Evolutionary conservation across 768 basidiomycete genomes (phyloP).

Genomic region (Lentinula edodes): DNA sequence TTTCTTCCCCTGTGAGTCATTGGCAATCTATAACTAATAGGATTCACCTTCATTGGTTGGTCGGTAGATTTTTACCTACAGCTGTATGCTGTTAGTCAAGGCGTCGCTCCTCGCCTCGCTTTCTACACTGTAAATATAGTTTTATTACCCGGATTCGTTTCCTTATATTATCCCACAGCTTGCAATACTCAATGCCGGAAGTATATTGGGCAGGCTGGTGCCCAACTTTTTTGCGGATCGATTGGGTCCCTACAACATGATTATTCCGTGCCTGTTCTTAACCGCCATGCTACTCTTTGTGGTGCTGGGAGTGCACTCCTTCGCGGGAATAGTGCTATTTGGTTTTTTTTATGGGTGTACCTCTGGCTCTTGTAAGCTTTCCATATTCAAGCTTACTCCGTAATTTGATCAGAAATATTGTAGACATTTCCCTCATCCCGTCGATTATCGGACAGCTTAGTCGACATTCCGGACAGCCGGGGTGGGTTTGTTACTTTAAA

Average conservation of each 20-base stretch:
- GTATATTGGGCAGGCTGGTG: constrained; percentile 41
- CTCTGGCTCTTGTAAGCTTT: constrained; percentile 44
- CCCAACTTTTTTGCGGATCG: constrained; percentile 52
- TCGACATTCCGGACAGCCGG: neutral
- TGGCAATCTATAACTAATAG: neutral
- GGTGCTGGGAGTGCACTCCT: constrained; percentile 36
- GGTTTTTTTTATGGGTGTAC: constrained; percentile 47
- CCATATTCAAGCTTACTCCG: neutral
- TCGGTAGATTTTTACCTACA: constrained; percentile 49
- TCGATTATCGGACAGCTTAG: neutral
- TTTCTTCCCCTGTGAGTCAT: constrained; percentile 43
- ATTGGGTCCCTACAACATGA: constrained; percentile 45
- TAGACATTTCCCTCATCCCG: constrained; percentile 5
- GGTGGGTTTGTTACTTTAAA: neutral
- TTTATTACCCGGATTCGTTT: neutral
- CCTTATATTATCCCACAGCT: neutral
- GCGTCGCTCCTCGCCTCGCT: constrained; percentile 32
- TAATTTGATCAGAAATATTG: neutral
- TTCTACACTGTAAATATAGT: constrained; percentile 40
- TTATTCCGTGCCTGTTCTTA: constrained; percentile 36
- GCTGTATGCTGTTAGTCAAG: constrained; percentile 41
- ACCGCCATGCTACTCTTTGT: constrained; percentile 39
- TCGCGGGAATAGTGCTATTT: constrained; percentile 35
- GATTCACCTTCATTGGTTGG: neutral
- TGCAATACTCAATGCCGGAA: constrained; percentile 23